A percentile compares a stretch with the other conserved stretches of the same genome.
These are phyloP conservation scores for Hypomyces perniciosus DNA, from an alignment of 2,329 filamentous ascomycete genomes.

Conservation along the genomic window DNA sequence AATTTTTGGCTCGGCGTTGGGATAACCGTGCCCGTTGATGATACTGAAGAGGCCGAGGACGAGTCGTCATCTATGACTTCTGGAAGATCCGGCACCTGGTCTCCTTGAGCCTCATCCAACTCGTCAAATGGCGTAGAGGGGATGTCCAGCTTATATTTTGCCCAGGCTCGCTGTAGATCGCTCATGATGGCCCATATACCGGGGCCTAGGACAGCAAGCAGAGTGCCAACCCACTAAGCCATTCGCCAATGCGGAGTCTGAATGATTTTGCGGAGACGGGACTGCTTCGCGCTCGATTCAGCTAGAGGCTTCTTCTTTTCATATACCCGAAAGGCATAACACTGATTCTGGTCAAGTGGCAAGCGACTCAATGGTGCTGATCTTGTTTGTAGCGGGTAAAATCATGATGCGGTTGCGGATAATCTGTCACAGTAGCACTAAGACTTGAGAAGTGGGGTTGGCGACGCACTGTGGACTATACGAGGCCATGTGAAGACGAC, in stretches of 20 bases:
- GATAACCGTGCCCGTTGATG: constrained; percentile 86
- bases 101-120: constrained; percentile 44
- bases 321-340: no score
- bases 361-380: no score
- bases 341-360: no score
- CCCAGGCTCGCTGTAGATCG: constrained; percentile 72
- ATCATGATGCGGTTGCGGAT: no score
- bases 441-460: no score
- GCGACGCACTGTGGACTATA: no score
- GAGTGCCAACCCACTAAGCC: background rate
- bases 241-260: constrained; percentile 10
- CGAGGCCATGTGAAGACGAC: no score
- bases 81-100: constrained; percentile 41
- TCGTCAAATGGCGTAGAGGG: constrained; percentile 46
- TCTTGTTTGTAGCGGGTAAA: no score
- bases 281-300: background rate
- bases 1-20: constrained; percentile 68
- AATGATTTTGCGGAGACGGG: background rate
- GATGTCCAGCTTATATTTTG: constrained; percentile 65
- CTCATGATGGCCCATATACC: constrained; percentile 53
- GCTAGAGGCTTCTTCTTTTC: no score
- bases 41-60: constrained; percentile 74
- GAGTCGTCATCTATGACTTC: constrained; percentile 55
- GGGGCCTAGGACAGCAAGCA: background rate
- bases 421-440: no score